These are phyloP conservation scores for Triangularia verruculosa DNA, from an alignment of 2,329 filamentous ascomycete species.

Conservation along the genomic window DNA sequence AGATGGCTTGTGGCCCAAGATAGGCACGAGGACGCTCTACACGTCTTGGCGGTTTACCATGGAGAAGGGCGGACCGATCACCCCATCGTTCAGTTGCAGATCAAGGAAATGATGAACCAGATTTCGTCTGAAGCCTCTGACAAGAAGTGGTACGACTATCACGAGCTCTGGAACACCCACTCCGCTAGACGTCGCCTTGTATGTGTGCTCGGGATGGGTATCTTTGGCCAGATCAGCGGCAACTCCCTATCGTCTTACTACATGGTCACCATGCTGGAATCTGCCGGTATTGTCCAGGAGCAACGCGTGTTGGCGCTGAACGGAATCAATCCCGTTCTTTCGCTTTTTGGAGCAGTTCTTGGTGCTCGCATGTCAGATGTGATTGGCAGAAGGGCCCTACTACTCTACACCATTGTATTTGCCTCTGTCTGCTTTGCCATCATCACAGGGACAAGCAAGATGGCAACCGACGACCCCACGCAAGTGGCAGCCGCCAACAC, in stretches of 20 bases:
- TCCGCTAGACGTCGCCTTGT: slow-evolving; percentile 48
- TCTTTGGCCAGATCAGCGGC: slow-evolving; percentile 53
- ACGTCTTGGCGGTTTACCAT: slow-evolving; percentile 48
- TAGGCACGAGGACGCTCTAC: slow-evolving; percentile 38
- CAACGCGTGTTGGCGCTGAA: slow-evolving; percentile 49
- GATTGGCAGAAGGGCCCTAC: slow-evolving; percentile 54
- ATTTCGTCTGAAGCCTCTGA: slow-evolving; percentile 50
- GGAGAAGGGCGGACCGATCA: slow-evolving; percentile 49
- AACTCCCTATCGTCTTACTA: slow-evolving; percentile 53
- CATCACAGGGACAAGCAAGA: slow-evolving; percentile 47
- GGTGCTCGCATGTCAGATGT: slow-evolving; percentile 56
- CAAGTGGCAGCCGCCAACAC: slow-evolving; percentile 40
- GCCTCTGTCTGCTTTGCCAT: slow-evolving; percentile 47
- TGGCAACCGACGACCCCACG: slow-evolving; percentile 36
- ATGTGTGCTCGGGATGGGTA: slow-evolving; percentile 49
- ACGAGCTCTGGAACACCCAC: slow-evolving; percentile 49
- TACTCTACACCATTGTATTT: slow-evolving; percentile 47
- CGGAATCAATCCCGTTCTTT: slow-evolving; percentile 52
- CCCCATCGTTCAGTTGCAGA: slow-evolving; percentile 50
- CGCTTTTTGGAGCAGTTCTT: slow-evolving; percentile 47
- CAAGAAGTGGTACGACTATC: slow-evolving; percentile 56
- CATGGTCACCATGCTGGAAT: slow-evolving; percentile 49
- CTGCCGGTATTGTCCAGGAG: slow-evolving; percentile 50
- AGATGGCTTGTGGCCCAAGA: slow-evolving; percentile 46
- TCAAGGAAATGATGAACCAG: slow-evolving; percentile 47